Evolutionary conservation across 2,329 filamentous ascomycete species (phyloP).

Genomic region (Colletotrichum sp.): DNA sequence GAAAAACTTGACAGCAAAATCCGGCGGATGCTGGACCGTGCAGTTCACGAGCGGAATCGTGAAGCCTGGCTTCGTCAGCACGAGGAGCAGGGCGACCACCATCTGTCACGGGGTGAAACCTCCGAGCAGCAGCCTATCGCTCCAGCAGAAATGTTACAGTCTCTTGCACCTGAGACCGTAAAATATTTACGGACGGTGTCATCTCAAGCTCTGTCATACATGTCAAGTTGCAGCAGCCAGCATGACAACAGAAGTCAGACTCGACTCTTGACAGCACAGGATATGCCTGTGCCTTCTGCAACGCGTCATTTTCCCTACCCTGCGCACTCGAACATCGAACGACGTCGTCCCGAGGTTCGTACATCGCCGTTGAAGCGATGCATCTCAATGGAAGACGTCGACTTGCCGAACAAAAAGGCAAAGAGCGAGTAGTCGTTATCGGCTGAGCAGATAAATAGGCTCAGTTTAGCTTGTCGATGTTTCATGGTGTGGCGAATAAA

Average conservation of each 20-base stretch:
- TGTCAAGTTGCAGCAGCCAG: neutral
- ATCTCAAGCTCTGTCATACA: neutral
- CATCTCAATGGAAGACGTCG: neutral
- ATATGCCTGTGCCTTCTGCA: neutral
- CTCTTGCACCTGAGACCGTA: neutral
- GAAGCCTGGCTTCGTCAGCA: neutral
- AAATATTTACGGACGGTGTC: neutral
- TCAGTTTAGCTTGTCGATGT: neutral
- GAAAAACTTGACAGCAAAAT: neutral
- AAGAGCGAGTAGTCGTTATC: neutral
- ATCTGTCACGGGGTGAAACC: neutral
- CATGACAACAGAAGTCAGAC: neutral
- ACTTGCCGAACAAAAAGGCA: neutral
- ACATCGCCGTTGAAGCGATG: neutral
- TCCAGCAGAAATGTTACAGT: neutral
- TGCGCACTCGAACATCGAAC: neutral
- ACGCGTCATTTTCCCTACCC: neutral
- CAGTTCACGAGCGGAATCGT: neutral
- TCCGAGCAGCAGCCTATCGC: neutral
- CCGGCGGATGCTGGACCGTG: neutral
- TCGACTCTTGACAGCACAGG: neutral
- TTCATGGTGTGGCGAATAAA: neutral
- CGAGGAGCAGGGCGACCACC: neutral
- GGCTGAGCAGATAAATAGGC: neutral
- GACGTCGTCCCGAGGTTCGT: neutral